Evolutionary conservation across 345 rosid species (phyloP).

Genomic region (Murraya koenigii): DNA sequence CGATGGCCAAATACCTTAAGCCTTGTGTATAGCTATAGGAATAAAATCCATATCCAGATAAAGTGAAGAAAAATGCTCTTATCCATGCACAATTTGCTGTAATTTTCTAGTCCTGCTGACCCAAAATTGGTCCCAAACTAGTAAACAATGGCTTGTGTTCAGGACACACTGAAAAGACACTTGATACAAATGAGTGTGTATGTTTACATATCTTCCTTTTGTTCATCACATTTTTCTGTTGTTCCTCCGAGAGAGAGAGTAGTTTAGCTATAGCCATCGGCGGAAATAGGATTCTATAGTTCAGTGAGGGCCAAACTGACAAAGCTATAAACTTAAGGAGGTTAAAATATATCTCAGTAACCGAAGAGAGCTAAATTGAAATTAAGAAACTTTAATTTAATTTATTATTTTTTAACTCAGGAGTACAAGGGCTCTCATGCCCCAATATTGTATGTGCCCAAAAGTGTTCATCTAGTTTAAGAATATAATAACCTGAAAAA

Average conservation of each 20-base stretch:
- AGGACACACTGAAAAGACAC: neutral
- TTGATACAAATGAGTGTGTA: neutral
- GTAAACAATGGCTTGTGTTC: neutral
- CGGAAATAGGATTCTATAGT: too few species aligned
- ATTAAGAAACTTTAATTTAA: too few species aligned
- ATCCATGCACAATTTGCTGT: conserved; percentile 1
- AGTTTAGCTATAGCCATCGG: neutral
- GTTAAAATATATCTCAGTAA: too few species aligned
- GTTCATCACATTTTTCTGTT: neutral
- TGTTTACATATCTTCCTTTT: neutral
- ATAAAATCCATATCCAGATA: conserved; percentile 4
- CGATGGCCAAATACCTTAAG: neutral
- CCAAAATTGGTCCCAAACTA: neutral
- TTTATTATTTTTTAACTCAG: too few species aligned
- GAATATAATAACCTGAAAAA: too few species aligned
- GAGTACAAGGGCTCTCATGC: too few species aligned
- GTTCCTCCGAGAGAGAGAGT: neutral
- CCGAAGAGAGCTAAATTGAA: too few species aligned
- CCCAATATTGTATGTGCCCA: too few species aligned
- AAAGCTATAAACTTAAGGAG: too few species aligned
- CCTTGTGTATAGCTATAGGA: neutral
- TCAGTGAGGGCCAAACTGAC: too few species aligned
- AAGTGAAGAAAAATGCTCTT: conserved; percentile 12
- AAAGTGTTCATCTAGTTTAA: too few species aligned
- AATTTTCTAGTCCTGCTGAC: conserved; percentile 4